phyloP scores from a whole-genome alignment of 805 yeast species.

The Myxozyma melibiosi region DNA sequence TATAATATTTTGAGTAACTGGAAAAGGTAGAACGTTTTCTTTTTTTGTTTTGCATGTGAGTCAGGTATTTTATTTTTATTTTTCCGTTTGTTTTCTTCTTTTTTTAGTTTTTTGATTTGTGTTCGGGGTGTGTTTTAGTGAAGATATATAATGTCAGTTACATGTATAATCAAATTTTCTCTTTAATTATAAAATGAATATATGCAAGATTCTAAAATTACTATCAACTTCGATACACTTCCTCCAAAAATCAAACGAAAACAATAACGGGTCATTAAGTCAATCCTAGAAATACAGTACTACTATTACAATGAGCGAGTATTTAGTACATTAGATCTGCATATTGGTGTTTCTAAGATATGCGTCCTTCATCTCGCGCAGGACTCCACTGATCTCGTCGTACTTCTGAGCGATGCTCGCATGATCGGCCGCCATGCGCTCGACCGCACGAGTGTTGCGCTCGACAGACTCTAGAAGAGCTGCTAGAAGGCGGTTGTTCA shows the following conservation, averaged over 20 bases:
- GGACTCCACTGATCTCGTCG: conserved; percentile 10
- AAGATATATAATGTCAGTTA: background rate
- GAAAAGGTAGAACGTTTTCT: background rate
- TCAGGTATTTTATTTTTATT: background rate
- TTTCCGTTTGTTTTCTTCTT: background rate
- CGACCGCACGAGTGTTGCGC: conserved; percentile 21
- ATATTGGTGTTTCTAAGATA: conserved; percentile 3
- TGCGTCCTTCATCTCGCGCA: conserved; percentile 17
- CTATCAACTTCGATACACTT: too few species aligned
- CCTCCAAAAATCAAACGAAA: too few species aligned
- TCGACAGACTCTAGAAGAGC: conserved; percentile 22
- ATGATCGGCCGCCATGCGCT: conserved; percentile 8
- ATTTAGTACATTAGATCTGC: background rate
- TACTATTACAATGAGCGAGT: background rate
- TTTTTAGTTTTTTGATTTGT: background rate
- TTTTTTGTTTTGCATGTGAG: conserved; percentile 3
- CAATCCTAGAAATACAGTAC: background rate
- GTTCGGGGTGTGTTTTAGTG: background rate
- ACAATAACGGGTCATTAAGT: too few species aligned
- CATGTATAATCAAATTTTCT: background rate
- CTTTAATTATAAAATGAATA: background rate
- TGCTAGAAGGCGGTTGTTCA: conserved; percentile 12
- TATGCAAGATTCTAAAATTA: too few species aligned
- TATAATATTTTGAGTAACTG: background rate
- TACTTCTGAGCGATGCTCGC: conserved; percentile 12